phyloP scores from a whole-genome alignment of 2,329 filamentous ascomycete species.

The Diaporthe vaccinii region DNA sequence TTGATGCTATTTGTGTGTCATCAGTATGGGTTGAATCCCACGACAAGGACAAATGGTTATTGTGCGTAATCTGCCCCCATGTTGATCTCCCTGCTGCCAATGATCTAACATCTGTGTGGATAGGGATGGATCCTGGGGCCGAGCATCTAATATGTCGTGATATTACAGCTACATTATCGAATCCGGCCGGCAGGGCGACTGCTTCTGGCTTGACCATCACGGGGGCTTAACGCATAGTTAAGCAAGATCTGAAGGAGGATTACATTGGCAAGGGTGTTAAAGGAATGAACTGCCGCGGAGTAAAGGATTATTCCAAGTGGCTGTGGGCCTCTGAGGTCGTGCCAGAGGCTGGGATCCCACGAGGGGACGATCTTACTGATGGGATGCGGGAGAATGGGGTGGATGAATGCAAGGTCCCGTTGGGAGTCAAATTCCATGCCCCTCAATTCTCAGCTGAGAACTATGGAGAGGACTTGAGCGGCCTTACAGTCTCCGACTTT shows the following conservation, averaged over 20 bases:
- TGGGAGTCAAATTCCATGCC: neutral
- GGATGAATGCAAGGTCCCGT: neutral
- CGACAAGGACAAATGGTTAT: neutral
- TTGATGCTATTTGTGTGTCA: slow-evolving; percentile 12
- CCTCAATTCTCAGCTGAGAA: neutral
- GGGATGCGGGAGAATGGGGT: slow-evolving; percentile 15
- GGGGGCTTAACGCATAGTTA: neutral
- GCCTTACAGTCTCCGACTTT: neutral
- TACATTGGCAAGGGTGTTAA: neutral
- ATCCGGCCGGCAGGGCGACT: neutral
- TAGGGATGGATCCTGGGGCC: slow-evolving; percentile 27
- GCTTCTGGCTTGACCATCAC: slow-evolving; percentile 28
- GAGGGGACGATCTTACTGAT: neutral
- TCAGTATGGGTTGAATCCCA: neutral
- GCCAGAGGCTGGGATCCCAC: neutral
- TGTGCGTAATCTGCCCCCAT: slow-evolving; percentile 1
- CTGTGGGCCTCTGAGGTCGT: slow-evolving; percentile 12
- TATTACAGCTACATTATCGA: slow-evolving; percentile 3
- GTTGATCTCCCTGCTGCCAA: too few species aligned
- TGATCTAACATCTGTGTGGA: neutral
- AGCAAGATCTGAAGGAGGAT: slow-evolving; percentile 13
- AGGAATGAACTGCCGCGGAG: neutral
- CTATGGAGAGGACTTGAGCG: neutral
- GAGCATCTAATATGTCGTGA: slow-evolving; percentile 21
- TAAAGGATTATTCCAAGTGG: neutral